Evolutionary conservation across 345 rosid genomes (phyloP).

Genomic region (Eutrema japonicum): DNA sequence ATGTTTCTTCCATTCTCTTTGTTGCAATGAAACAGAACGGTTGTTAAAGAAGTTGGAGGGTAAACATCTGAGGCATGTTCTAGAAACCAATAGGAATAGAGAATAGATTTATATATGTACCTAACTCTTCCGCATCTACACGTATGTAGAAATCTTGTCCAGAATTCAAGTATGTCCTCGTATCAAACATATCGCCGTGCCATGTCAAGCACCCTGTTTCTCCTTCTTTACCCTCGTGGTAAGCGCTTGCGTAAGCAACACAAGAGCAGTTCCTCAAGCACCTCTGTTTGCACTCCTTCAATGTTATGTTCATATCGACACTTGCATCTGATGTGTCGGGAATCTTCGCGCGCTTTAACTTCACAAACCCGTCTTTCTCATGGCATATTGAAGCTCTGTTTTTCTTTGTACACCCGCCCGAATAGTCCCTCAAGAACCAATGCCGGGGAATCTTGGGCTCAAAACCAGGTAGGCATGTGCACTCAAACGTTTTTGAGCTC

Average conservation of each 20-base stretch:
- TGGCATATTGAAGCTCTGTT: constrained; percentile 26
- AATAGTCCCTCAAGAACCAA: constrained; percentile 60
- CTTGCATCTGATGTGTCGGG: constrained; percentile 52
- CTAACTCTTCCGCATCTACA: constrained; percentile 52
- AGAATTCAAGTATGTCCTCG: constrained; percentile 37
- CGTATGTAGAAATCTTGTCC: constrained; percentile 61
- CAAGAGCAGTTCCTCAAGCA: constrained; percentile 63
- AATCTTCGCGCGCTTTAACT: constrained; percentile 47
- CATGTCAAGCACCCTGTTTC: constrained; percentile 56
- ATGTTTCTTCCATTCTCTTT: neutral
- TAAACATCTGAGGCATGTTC: neutral
- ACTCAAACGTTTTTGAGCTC: constrained; percentile 40
- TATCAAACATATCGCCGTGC: constrained; percentile 54
- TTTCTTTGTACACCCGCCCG: constrained; percentile 58
- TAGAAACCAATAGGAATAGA: neutral
- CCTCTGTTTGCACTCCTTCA: constrained; percentile 46
- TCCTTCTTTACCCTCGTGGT: constrained; percentile 44
- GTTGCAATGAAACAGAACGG: neutral
- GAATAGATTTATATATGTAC: constrained; percentile 37
- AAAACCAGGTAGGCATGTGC: constrained; percentile 69
- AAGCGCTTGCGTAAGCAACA: constrained; percentile 55
- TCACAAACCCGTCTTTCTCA: constrained; percentile 61
- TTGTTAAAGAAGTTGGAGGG: neutral
- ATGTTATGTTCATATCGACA: constrained; percentile 47
- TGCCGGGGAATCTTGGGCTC: constrained; percentile 52